Evolutionary conservation across 1,139 yeast species (phyloP), one percentile per base, ranked within the genome.

Genomic region (Meyerozyma elateridarum): DNA sequence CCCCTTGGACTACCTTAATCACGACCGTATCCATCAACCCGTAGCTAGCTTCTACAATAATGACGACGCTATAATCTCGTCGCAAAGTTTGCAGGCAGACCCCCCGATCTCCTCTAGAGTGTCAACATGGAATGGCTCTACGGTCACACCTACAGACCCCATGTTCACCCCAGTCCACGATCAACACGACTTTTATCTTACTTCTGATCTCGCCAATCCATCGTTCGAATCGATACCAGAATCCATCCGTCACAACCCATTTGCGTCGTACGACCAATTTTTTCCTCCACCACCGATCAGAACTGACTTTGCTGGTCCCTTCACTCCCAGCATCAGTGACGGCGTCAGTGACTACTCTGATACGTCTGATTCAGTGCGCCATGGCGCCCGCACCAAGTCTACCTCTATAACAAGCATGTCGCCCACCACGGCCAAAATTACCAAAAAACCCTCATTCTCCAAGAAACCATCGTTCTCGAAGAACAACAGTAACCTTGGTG

Each of bases 341-440:
- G 27, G 27, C 3, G 15, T 24, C 27, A 24, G 27, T 18, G 27
- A 24, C 27, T 24, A 24, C 15, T 24, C 27, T 4, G 27, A 24
- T 18, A 24, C 27, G 6, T 24, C 27, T 18, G 27, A 24, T 8
- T n/a, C 8, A 17, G 2, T 8, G 7, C 17, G 27, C 18, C 11
- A 24, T 15, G 27, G 4, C 17, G 13, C 4, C 9, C 17, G 27
- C 3, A n/a, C 9, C 27, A 24, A 24, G 27, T 24, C 27, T 17
- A 9, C 27, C 12, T 8, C 27, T 18, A 24, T n/a, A 6, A 24
- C 15, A 17, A 24, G 27, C 18, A 12, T 24, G 12, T 24, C 27
- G 5, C 27, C 27, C 6, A 15, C 27, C 7, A 4, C 19, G 19
- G 2, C 19, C 12, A 24, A 24, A 14, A 24, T 24, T 18, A 14